These are phyloP conservation scores for Dysphania ambrosioides DNA, from an alignment of 148 eudicot species.

Conservation along the genomic window DNA sequence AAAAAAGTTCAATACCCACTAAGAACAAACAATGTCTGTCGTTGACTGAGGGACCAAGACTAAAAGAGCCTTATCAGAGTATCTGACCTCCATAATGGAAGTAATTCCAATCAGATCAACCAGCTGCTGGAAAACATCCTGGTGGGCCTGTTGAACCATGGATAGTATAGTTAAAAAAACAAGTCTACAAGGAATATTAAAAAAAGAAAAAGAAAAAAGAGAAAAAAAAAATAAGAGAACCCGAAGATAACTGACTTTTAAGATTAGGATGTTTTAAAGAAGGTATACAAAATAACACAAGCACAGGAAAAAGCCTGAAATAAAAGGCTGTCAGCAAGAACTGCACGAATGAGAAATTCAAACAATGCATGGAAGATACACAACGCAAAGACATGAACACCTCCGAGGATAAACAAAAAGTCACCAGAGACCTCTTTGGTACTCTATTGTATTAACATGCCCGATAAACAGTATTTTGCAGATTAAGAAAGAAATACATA, in stretches of 20 bases:
- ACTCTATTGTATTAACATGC: no score
- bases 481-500: not conserved
- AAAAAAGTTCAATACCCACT: conserved; percentile 2
- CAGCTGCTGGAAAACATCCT: conserved; percentile 70
- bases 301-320: not conserved
- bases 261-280: no score
- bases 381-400: no score
- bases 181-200: not conserved
- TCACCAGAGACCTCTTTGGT: no score
- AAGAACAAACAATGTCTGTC: conserved; percentile 1
- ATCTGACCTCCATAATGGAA: conserved; percentile 91
- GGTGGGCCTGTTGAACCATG: conserved; percentile 64
- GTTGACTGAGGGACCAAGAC: not conserved
- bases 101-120: conserved; percentile 97
- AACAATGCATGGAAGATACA: no score
- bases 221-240: no score
- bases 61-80: not conserved
- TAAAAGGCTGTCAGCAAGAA: not conserved
- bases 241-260: no score
- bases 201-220: no score
- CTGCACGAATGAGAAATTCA: not conserved
- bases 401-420: no score
- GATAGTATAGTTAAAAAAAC: conserved; percentile 4
- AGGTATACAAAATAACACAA: no score
- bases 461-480: not conserved